Percentiles rank a stretch among this genome's conserved stretches.
Conservation (phyloP, 2,329 filamentous ascomycete genomes). For the Thermoascus crustaceus region DNA sequence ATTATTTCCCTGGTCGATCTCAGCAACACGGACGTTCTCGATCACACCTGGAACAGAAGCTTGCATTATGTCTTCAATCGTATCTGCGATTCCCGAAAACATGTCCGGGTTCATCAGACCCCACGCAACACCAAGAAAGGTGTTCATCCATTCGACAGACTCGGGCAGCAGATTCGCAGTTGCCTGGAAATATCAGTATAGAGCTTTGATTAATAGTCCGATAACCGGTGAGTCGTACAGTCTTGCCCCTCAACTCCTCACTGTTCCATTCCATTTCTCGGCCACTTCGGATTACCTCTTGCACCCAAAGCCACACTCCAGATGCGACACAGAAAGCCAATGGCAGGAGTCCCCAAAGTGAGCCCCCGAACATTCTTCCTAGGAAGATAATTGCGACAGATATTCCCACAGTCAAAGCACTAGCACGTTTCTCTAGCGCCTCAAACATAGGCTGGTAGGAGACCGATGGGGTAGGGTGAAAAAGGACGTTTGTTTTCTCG, state of each 20-base stretch:
- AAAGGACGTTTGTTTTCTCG: constrained; percentile 92
- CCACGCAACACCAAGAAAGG: constrained; percentile 75
- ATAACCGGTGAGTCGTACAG: constrained; percentile 37
- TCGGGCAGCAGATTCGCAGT: constrained; percentile 85
- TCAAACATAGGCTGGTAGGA: constrained; percentile 85
- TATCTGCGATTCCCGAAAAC: constrained; percentile 88
- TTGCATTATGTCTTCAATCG: constrained; percentile 91
- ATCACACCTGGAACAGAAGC: constrained; percentile 85
- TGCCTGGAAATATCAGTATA: constrained; percentile 40
- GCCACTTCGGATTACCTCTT: constrained; percentile 75
- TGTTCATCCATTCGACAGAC: constrained; percentile 95
- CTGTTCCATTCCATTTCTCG: constrained; percentile 80
- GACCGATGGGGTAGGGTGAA: constrained; percentile 85
- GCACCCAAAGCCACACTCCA: constrained; percentile 81
- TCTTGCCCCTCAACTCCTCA: constrained; percentile 76
- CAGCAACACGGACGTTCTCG: constrained; percentile 88
- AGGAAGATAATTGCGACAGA: constrained; percentile 66
- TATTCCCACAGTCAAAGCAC: constrained; percentile 60
- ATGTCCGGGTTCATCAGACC: constrained; percentile 90
- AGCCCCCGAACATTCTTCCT: constrained; percentile 71
- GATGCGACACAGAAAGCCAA: constrained; percentile 63
- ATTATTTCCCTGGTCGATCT: constrained; percentile 90
- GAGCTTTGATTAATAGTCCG: neutral
- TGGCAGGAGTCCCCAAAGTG: constrained; percentile 66
- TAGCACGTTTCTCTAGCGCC: constrained; percentile 65